Evolutionary conservation across 164 flowering plant genomes (phyloP), one percentile per base, ranked within the genome.

Genomic region (Houttuynia cordata): DNA sequence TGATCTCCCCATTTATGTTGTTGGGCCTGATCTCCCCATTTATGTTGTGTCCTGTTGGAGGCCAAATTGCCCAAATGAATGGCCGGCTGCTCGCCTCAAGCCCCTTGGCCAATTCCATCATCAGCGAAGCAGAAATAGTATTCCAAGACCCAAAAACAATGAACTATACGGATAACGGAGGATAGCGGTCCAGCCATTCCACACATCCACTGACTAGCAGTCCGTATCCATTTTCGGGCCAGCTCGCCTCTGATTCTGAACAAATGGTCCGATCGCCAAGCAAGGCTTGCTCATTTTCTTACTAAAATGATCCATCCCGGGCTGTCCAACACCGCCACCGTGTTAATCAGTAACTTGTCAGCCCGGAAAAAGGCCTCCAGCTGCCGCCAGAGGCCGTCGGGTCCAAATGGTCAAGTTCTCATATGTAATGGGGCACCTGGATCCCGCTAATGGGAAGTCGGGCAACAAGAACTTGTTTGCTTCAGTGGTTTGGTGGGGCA

Each of bases 51-150:
- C 65, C 79, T 0, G 65, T 10, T 0, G 76, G 79, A 2, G 79
- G 76, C 41, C 72, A 23, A 1, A 76, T 47, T 10, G 66, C 74
- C 79, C 79, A 76, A 21, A 76, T 70, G 45, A 73, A 76, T 0
- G 41, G 52, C 41, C 25, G 64, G 9, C 57, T 56, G 40, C 74
- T 67, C 3, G 42, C 49, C 49, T 73, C 76, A 63, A 76, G 54
- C 6, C 72, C 79, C 19, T 25, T 62, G 0, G 76, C 79, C 20
- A 73, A 30, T 8, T 63, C 73, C 74, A 65, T 68, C 76, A 73
- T 76, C 41, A 71, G 79, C 3, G 67, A 22, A 0, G 56, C 23
- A 30, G 64, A 61, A 3, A 76, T 63, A 0, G 61, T 65, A 55
- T 61, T 68, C 57, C 70, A 68, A 2, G 76, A 73, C n/a, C 79